Percentiles rank a stretch among this genome's conserved stretches.
These are phyloP conservation scores for Chloris gayana DNA, from an alignment of 176 grass and related monocot species.

Conservation along the genomic window DNA sequence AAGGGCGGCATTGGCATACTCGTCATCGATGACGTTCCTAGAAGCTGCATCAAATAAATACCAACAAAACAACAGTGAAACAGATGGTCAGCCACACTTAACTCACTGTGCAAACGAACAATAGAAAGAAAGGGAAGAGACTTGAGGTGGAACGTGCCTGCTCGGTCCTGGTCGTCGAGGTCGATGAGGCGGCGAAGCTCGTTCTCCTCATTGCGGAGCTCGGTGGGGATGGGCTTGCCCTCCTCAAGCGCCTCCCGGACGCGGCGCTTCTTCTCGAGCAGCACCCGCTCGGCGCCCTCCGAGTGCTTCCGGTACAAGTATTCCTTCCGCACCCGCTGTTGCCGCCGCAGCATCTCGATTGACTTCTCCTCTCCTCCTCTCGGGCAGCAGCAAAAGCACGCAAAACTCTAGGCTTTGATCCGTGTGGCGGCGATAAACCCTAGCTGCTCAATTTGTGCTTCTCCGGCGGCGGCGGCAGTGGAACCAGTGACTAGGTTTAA, in stretches of 20 bases:
- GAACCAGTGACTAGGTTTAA: too few species aligned
- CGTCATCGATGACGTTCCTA: conserved; percentile 72
- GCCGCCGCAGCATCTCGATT: conserved; percentile 60
- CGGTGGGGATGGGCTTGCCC: conserved; percentile 82
- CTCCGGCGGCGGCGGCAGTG: too few species aligned
- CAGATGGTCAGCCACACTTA: neutral
- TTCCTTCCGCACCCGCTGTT: conserved; percentile 49
- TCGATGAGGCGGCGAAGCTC: conserved; percentile 79
- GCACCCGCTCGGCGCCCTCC: conserved; percentile 73
- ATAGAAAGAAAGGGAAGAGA: neutral
- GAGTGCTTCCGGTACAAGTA: conserved; percentile 88
- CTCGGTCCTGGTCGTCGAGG: conserved; percentile 70
- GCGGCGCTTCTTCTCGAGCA: conserved; percentile 93
- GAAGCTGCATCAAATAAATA: conserved; percentile 43
- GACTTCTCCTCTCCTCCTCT: neutral
- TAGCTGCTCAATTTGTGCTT: neutral
- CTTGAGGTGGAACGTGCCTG: conserved; percentile 32
- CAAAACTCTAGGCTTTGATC: neutral
- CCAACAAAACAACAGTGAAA: neutral
- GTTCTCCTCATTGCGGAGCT: conserved; percentile 82
- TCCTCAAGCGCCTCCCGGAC: conserved; percentile 80
- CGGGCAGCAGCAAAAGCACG: neutral
- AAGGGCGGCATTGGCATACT: conserved; percentile 57
- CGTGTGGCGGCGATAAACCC: neutral
- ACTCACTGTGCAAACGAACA: neutral